Evolutionary conservation across 2,329 filamentous ascomycete genomes (phyloP).

Genomic region (Trichoderma hamatum): DNA sequence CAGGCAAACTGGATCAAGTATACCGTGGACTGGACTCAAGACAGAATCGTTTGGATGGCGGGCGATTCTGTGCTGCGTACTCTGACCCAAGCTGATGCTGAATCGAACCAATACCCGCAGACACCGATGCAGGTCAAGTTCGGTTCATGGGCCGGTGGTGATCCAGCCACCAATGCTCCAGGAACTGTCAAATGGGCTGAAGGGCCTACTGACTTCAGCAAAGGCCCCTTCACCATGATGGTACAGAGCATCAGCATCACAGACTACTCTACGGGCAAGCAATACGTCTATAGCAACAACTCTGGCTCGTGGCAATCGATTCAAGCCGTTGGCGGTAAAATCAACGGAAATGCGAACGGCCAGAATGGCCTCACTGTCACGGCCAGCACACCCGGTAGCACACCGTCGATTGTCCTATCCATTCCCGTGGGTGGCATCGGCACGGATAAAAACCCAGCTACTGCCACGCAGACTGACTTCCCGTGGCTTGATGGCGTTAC

Average conservation of each 20-base stretch:
- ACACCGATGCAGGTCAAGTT: slow-evolving; percentile 94
- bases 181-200: slow-evolving; percentile 92
- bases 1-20: slow-evolving; percentile 83
- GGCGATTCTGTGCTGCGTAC: slow-evolving; percentile 77
- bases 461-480: slow-evolving; percentile 63
- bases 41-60: slow-evolving; percentile 85
- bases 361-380: slow-evolving; percentile 56
- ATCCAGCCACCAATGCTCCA: slow-evolving; percentile 68
- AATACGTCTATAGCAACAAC: slow-evolving; percentile 80
- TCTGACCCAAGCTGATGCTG: slow-evolving; percentile 69
- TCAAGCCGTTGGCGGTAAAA: slow-evolving; percentile 71
- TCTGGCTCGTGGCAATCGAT: slow-evolving; percentile 84
- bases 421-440: slow-evolving; percentile 73
- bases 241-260: slow-evolving; percentile 75
- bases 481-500: slow-evolving; percentile 66
- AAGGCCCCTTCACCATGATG: slow-evolving; percentile 84
- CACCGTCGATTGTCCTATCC: slow-evolving; percentile 62
- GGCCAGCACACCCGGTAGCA: slow-evolving; percentile 62
- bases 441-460: slow-evolving; percentile 55
- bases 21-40: slow-evolving; percentile 85
- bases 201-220: slow-evolving; percentile 79
- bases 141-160: slow-evolving; percentile 89
- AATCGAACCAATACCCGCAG: slow-evolving; percentile 81
- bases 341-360: slow-evolving; percentile 69
- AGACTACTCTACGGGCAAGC: slow-evolving; percentile 89